These are phyloP conservation scores for Russula olivacea DNA, from an alignment of 768 basidiomycete species.

Conservation along the genomic window DNA sequence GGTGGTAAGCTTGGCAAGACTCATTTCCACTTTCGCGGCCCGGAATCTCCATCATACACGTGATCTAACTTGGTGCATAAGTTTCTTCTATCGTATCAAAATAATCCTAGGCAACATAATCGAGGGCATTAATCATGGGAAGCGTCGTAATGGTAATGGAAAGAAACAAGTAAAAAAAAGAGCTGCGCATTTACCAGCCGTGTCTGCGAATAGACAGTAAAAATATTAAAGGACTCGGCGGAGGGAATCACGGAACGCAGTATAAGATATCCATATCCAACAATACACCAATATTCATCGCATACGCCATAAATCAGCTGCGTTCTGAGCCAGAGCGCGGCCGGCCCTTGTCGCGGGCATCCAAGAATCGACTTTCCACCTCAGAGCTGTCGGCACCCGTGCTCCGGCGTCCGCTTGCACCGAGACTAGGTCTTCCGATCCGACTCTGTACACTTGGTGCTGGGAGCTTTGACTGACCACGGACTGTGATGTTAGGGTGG, in stretches of 20 bases:
- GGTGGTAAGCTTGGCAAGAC: neutral
- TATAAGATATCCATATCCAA: conserved; percentile 14
- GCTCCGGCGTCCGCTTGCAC: conserved; percentile 26
- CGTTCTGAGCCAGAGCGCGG: conserved; percentile 28
- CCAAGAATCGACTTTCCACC: conserved; percentile 20
- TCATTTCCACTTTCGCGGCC: neutral
- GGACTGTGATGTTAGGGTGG: conserved; percentile 30
- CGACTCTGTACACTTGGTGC: conserved; percentile 28
- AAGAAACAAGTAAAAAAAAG: neutral
- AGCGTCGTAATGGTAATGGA: conserved; percentile 5
- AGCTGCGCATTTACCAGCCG: neutral
- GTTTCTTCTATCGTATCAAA: conserved; percentile 20
- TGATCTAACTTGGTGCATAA: neutral
- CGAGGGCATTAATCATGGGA: conserved; percentile 19
- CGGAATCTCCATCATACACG: neutral
- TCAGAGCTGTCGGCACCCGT: conserved; percentile 27
- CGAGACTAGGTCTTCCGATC: conserved; percentile 30
- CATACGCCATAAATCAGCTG: neutral
- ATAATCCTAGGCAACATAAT: conserved; percentile 13
- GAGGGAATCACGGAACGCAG: conserved; percentile 8
- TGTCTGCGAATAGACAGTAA: conserved; percentile 1
- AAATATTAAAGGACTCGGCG: neutral
- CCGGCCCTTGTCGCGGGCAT: conserved; percentile 26
- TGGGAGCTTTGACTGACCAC: conserved; percentile 27
- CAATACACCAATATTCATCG: conserved; percentile 11